Evolutionary conservation across 352 stramenopile species (phyloP).

Genomic region (Aphanomyces invadans): DNA sequence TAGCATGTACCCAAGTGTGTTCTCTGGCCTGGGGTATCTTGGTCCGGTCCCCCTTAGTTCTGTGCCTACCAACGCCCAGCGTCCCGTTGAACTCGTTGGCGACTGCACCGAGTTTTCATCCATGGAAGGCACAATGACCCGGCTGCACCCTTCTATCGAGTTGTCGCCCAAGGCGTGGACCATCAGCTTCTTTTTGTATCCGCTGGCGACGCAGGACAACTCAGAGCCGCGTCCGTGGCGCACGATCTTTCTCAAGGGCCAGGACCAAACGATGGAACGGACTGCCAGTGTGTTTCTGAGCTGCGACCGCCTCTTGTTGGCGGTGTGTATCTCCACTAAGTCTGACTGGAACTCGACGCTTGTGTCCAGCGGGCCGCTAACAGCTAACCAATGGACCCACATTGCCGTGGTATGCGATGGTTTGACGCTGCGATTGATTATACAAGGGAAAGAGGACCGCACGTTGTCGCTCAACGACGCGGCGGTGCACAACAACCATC

Average conservation of each 20-base stretch:
- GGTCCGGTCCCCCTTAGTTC: neutral
- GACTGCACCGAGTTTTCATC: constrained; percentile 9
- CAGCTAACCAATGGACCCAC: constrained; percentile 12
- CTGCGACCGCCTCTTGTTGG: constrained; percentile 12
- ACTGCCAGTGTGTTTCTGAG: constrained; percentile 17
- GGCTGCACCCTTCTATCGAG: neutral
- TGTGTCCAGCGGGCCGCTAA: constrained; percentile 1
- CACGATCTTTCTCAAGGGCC: constrained; percentile 20
- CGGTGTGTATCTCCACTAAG: constrained; percentile 12
- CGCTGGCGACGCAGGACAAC: neutral
- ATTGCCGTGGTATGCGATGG: constrained; percentile 12
- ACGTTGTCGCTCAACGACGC: constrained; percentile 1
- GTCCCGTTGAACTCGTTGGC: neutral
- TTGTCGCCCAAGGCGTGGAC: constrained; percentile 13
- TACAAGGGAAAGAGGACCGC: constrained; percentile 18
- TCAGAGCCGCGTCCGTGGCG: constrained; percentile 19
- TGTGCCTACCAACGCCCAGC: neutral
- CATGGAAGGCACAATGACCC: neutral
- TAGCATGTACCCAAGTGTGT: constrained; percentile 12
- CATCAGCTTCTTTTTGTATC: constrained; percentile 13
- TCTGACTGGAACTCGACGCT: constrained; percentile 24
- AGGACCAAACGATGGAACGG: constrained; percentile 18
- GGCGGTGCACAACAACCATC: constrained; percentile 1
- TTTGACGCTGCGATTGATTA: constrained; percentile 13
- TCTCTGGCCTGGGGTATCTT: neutral